Percentiles rank a stretch among this genome's conserved stretches.
phyloP scores from a whole-genome alignment of 2,329 filamentous ascomycete genomes.

The Tothia fuscella region DNA sequence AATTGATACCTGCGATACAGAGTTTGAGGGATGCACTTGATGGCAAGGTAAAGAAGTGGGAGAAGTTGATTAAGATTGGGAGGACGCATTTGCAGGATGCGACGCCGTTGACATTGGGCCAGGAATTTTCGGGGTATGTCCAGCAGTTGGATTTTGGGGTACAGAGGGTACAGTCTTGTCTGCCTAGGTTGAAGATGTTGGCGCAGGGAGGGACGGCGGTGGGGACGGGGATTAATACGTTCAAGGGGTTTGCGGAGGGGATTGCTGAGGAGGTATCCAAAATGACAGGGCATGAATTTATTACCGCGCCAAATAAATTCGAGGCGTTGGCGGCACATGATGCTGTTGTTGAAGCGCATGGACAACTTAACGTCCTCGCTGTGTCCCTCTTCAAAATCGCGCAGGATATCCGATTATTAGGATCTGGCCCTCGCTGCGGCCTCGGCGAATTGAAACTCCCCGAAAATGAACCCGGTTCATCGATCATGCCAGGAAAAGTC shows the following conservation, averaged over 20 bases:
- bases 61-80: slow-evolving; percentile 97
- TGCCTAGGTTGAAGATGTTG: slow-evolving; percentile 75
- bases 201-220: slow-evolving; percentile 96
- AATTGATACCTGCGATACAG: slow-evolving; percentile 70
- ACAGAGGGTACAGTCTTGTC: slow-evolving; percentile 67
- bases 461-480: slow-evolving; percentile 95
- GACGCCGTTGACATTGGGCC: slow-evolving; percentile 85
- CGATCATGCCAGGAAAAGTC: slow-evolving; percentile 99
- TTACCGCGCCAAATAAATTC: slow-evolving; percentile 98
- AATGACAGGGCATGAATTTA: slow-evolving; percentile 87
- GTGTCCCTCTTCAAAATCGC: slow-evolving; percentile 93
- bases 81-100: slow-evolving; percentile 96
- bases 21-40: slow-evolving; percentile 75
- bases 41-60: slow-evolving; percentile 78
- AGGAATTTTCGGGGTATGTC: slow-evolving; percentile 97
- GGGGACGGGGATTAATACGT: slow-evolving; percentile 95
- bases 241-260: slow-evolving; percentile 86
- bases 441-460: slow-evolving; percentile 86
- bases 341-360: slow-evolving; percentile 86
- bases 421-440: slow-evolving; percentile 88
- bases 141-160: slow-evolving; percentile 87
- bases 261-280: slow-evolving; percentile 84
- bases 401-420: slow-evolving; percentile 94
- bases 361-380: slow-evolving; percentile 85
- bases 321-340: slow-evolving; percentile 94